Evolutionary conservation across 2,329 filamentous ascomycete genomes (phyloP).

Genomic region (Pseudocercospora fijiensis): DNA sequence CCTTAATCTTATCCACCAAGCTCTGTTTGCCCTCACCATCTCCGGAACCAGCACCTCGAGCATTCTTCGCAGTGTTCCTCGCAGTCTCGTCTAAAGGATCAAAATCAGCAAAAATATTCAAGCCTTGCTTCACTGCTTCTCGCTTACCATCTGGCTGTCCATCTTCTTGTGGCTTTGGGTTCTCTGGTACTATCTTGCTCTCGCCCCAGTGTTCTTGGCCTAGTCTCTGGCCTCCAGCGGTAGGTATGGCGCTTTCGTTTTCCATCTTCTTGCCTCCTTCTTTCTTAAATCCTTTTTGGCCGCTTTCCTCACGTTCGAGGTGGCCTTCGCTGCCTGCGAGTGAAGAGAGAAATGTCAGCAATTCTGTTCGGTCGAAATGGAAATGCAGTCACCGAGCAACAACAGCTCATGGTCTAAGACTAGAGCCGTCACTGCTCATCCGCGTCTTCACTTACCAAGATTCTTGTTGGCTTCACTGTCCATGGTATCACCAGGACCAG

Average conservation of each 20-base stretch:
- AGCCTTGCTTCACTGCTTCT: not conserved
- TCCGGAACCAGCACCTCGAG: constrained; percentile 24
- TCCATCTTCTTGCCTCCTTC: constrained; percentile 23
- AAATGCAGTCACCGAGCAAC: not conserved
- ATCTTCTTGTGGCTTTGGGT: constrained; percentile 21
- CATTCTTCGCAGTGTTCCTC: constrained; percentile 35
- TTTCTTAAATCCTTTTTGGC: not conserved
- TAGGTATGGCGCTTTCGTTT: constrained; percentile 36
- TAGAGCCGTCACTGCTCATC: not conserved
- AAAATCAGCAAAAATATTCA: not conserved
- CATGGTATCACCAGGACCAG: not conserved
- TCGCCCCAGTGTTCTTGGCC: constrained; percentile 39
- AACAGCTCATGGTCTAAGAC: not conserved
- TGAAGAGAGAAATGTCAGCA: not conserved
- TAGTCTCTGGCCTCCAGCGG: constrained; percentile 35
- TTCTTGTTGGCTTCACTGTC: constrained; percentile 3
- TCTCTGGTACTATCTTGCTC: constrained; percentile 37
- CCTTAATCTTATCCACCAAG: constrained; percentile 32
- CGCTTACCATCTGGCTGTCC: constrained; percentile 35
- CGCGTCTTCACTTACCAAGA: not conserved
- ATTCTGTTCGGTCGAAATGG: not conserved
- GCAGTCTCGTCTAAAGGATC: constrained; percentile 22
- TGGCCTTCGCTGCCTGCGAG: not conserved
- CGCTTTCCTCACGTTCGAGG: constrained; percentile 10
- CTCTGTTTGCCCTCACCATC: constrained; percentile 29